Base-by-base conservation (phyloP, 345 rosid genomes). In the Eucalyptus erythrocorys region DNA sequence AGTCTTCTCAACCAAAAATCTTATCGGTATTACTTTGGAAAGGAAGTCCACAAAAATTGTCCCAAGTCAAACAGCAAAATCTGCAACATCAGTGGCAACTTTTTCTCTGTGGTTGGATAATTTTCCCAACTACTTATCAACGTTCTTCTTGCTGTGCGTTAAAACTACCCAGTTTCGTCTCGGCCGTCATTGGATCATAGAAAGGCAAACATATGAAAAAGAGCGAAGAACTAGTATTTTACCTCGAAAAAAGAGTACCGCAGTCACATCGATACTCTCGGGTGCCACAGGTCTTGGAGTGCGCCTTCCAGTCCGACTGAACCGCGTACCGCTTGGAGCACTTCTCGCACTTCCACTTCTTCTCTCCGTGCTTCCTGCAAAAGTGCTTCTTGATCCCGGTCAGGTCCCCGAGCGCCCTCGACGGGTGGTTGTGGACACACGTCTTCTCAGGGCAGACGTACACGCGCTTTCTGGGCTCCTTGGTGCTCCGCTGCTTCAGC, bases 291-390 rank as follows among this genome's bases (percentile, higher is more conserved):
- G 99, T 95, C 92, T 96, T 98, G 17, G 97, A 95, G 93, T 98
- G 99, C 8, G 99, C 99, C 89, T 98, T 98, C 98, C 99, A 98
- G 87, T 98, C 99, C 3, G 99, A 98, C 91, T 97, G 99, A 49
- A 98, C 99, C 59, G 98, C 99, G 82, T 98, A 98, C 89, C 96
- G 89, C 96, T 98, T 98, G 7, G 97, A 93, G 88, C 99, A 97
- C 94, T 96, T 96, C 88, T 96, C 98, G 45, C 99, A 97, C 94
- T 96, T 96, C 99, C 99, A 97, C 90, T 95, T 97, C 92, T 98
- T 98, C 94, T 98, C 99, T 3, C 99, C 99, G 82, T 98, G 99
- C 89, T 98, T 98, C 89, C 99, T 91, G 87, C 96, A 97, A 59
- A 96, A 98, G 92, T 98, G 99, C 88, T 98, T 98, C 93, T 98